These are phyloP conservation scores for Aspergillus terreus DNA, from an alignment of 2,329 filamentous ascomycete genomes.

Conservation along the genomic window DNA sequence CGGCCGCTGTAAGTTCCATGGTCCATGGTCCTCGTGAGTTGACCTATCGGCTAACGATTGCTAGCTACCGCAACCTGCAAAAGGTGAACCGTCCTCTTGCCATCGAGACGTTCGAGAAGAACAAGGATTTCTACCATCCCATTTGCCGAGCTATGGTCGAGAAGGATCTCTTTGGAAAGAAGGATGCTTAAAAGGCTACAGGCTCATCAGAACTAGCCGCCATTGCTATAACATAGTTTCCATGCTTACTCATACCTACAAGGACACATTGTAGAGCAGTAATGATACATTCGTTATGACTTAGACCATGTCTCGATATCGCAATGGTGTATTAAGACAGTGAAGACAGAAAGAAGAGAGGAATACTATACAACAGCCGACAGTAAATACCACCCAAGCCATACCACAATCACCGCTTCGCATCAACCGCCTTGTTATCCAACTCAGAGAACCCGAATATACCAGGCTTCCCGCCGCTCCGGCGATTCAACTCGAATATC, in stretches of 20 bases:
- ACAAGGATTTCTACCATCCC: constrained; percentile 91
- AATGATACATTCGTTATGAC: too few species aligned
- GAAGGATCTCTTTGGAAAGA: constrained; percentile 66
- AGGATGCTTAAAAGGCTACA: constrained; percentile 16
- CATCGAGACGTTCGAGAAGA: constrained; percentile 76
- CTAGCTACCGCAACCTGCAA: constrained; percentile 62
- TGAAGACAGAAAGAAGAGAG: background rate
- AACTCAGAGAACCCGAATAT: constrained; percentile 33
- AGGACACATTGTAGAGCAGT: too few species aligned
- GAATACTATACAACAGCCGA: background rate
- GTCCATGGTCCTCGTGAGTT: too few species aligned
- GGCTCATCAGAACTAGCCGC: background rate
- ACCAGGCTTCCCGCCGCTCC: constrained; percentile 29
- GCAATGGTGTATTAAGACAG: background rate
- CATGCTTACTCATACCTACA: too few species aligned
- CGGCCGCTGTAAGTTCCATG: constrained; percentile 62
- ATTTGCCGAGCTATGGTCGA: constrained; percentile 84
- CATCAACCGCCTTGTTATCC: constrained; percentile 39
- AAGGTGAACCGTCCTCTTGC: constrained; percentile 72
- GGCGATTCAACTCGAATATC: constrained; percentile 47
- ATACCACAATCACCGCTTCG: constrained; percentile 15
- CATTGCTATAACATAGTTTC: too few species aligned
- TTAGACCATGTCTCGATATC: too few species aligned
- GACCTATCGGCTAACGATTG: constrained; percentile 10
- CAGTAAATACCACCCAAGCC: background rate